Base-by-base conservation (phyloP, 75 land plant species). In the Cupressus sempervirens region DNA sequence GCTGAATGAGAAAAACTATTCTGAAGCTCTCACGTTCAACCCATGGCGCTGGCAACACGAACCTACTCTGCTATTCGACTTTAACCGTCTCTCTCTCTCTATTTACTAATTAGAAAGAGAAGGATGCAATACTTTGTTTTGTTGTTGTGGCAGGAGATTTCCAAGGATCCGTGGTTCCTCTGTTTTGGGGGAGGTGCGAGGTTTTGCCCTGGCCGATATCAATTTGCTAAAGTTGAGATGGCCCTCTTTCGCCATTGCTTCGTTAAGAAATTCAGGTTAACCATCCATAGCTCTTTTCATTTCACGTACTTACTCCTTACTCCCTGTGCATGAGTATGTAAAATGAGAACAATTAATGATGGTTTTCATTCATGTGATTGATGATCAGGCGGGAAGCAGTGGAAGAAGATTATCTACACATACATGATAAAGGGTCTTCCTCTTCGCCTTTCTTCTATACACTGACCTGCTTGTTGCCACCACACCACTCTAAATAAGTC, bases 151-250 rank as follows among this genome's bases (percentile, higher is more conserved):
- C 85, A 86, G 83, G 86, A 88, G 50, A 89, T 84, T 30, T 82
- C 91, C 23, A 93, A 89, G 87, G 67, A 87, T 76, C 80, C 48
- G 18, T 76, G 45, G 80, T 94, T 90, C 89, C 89, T 91, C 91
- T 92, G 93, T 35, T 94, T 92, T 83, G 95, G 95, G 48, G 95
- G 93, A 54, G 95, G 95, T 67, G 87, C 91, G 89, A 89, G 95
- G 81, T 91, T 92, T 73, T 94, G 95, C 83, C 93, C 92, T 3
- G 95, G 95, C n/a, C n/a, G n/a, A 38, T 86, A 90, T 80, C 92
- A 94, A 1, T 90, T 92, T 82, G 86, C 93, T 65, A 92, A 89
- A 35, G 48, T 91, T 54, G 90, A 89, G 65, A 88, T 94, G 91
- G 90, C 95, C 12, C 89, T 94, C 7, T 94, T 94, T 82, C 88